A percentile compares a stretch with the other conserved stretches of the same genome.
Conservation (phyloP, 345 rosid species). For the Geranium brycei region DNA sequence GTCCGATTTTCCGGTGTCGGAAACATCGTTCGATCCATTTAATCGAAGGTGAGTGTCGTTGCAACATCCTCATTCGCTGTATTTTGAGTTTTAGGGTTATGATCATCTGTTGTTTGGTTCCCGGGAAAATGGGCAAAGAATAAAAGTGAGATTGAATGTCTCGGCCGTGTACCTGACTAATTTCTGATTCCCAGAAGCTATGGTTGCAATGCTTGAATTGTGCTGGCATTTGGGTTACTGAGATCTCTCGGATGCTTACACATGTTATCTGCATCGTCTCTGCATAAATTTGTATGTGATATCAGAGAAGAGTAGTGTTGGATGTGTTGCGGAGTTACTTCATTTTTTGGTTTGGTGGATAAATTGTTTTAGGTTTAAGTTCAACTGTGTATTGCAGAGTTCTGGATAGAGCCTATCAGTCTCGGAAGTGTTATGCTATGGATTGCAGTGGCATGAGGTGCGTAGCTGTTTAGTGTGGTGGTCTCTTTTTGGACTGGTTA, state of each 20-base stretch:
- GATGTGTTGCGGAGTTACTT: background rate
- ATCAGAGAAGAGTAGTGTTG: background rate
- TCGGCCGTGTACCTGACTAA: too few species aligned
- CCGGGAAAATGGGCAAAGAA: slow-evolving; percentile 1
- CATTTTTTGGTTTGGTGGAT: background rate
- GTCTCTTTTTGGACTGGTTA: background rate
- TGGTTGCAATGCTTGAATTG: background rate
- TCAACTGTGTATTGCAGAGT: background rate
- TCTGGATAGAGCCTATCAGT: background rate
- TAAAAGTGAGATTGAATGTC: background rate
- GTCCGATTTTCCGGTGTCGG: slow-evolving; percentile 9
- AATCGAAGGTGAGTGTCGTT: slow-evolving; percentile 10
- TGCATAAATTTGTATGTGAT: background rate
- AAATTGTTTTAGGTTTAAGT: background rate
- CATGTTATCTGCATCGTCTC: background rate
- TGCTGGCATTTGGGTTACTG: background rate
- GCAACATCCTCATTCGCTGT: background rate
- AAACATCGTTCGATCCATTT: slow-evolving; percentile 6
- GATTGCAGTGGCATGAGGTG: background rate
- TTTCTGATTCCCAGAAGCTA: background rate
- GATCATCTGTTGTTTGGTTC: background rate
- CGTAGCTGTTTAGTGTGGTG: background rate
- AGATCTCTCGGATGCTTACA: too few species aligned
- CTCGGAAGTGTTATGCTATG: background rate
- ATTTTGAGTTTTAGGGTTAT: slow-evolving; percentile 3